A percentile compares a stretch with the other conserved stretches of the same genome.
Evolutionary conservation across 257 asterid species (phyloP).

Genomic region (Verbena officinalis): DNA sequence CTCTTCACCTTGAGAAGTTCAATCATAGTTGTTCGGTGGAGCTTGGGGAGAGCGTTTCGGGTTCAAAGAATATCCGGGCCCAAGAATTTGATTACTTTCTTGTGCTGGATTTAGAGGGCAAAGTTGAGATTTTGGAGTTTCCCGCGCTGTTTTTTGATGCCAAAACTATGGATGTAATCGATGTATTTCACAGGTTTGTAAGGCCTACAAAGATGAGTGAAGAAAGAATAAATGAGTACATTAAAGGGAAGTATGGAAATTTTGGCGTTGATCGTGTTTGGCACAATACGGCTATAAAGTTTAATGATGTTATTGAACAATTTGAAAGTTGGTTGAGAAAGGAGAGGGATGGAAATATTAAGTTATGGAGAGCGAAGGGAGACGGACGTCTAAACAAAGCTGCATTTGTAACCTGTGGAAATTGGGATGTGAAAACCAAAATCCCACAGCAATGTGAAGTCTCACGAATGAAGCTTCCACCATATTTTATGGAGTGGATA

Average conservation of each 20-base stretch:
- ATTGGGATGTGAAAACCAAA: conserved; percentile 96
- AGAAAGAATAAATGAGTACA: conserved; percentile 68
- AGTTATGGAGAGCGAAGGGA: conserved; percentile 48
- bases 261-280: conserved; percentile 94
- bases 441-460: conserved; percentile 86
- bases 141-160: conserved; percentile 84
- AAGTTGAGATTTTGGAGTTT: conserved; percentile 92
- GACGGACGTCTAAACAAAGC: conserved; percentile 64
- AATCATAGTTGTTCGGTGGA: conserved; percentile 62
- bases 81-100: conserved; percentile 83
- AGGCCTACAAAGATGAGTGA: conserved; percentile 84
- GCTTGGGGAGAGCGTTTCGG: conserved; percentile 37
- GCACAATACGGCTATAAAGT: conserved; percentile 90
- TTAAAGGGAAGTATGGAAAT: conserved; percentile 85
- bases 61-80: conserved; percentile 34
- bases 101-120: conserved; percentile 99
- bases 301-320: conserved; percentile 73
- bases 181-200: conserved; percentile 93
- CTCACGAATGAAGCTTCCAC: conserved; percentile 68
- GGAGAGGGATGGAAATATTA: conserved; percentile 47
- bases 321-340: conserved; percentile 85
- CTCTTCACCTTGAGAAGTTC: conserved; percentile 64
- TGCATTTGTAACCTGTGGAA: conserved; percentile 97
- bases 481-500: conserved; percentile 93
- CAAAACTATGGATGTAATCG: conserved; percentile 72